These are phyloP conservation scores for Xylariomycetidae sp. DNA, from an alignment of 2,329 filamentous ascomycete genomes.

Conservation along the genomic window DNA sequence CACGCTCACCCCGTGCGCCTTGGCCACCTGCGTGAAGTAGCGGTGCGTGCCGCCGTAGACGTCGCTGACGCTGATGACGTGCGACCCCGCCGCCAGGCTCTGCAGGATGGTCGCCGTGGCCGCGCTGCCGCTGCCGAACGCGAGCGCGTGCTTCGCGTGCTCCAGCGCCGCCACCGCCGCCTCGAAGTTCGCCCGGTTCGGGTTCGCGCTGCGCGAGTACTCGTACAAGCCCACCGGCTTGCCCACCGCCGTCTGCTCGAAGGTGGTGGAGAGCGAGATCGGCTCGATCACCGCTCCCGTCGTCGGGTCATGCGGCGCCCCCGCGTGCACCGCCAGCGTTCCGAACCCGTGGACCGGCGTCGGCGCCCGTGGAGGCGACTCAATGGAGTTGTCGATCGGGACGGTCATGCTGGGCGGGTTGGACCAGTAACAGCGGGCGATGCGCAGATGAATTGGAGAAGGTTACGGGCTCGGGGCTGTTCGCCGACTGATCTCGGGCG, in stretches of 20 bases:
- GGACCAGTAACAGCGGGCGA: no score
- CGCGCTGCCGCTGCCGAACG: constrained; percentile 90
- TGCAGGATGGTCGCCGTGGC: constrained; percentile 92
- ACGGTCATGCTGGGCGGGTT: no score
- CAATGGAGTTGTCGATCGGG: constrained; percentile 41
- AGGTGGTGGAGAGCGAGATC: constrained; percentile 94
- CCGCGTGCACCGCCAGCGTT: constrained; percentile 91
- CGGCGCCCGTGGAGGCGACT: constrained; percentile 67
- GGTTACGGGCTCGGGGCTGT: no score
- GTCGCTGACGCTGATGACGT: constrained; percentile 94
- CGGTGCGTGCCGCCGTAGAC: constrained; percentile 97
- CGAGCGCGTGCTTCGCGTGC: constrained; percentile 85
- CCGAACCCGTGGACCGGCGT: constrained; percentile 78
- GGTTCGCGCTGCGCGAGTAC: constrained; percentile 90
- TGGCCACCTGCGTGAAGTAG: constrained; percentile 97
- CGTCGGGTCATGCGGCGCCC: constrained; percentile 79
- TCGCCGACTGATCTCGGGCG: no score
- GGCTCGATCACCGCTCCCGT: constrained; percentile 95
- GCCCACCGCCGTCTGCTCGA: constrained; percentile 83
- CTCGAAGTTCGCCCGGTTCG: constrained; percentile 94
- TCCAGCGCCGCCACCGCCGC: constrained; percentile 85
- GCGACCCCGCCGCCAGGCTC: constrained; percentile 81
- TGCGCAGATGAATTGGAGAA: no score
- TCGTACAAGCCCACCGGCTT: constrained; percentile 85
- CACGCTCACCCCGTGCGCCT: constrained; percentile 88